Evolutionary conservation across 805 yeast genomes (phyloP), one percentile per base, ranked within the genome.

Genomic region (Wickerhamiella occidentalis): DNA sequence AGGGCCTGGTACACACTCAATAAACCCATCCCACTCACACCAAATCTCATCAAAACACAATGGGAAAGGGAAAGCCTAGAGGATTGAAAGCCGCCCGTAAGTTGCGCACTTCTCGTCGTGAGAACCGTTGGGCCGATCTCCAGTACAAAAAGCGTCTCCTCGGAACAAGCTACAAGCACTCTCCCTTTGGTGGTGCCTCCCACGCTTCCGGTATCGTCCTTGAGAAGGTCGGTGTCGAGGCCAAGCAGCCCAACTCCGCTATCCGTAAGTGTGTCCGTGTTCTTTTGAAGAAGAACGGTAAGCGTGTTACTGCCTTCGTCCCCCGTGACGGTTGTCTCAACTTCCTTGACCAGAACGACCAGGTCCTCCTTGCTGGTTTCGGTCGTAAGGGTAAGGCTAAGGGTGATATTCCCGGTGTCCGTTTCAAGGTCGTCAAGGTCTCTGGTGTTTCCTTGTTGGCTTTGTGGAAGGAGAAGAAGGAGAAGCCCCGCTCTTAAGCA

Each of bases 381-480:
- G 99, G 99, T 86, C 87, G 97, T 80, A 92, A 95, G 82, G 98
- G 98, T 80, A 92, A 92, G 82, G 98, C 98, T 75, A 92, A 92
- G 94, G 98, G 99, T 82, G 99, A 92, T 88, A 90, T 92, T 71
- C 98, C 98, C 75, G 99, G 99, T 86, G 99, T 92, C 72, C 92
- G 99, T 85, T 92, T 92, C 87, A 92, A 92, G 85, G 99, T 92
- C 73, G 99, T 92, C 73, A 92, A 92, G 82, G 99, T 92, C 67
- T 85, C 98, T 66, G 98, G 98, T 85, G 98, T 94, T 69, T 92
- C 98, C 66, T 82, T 92, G 75, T 81, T 88, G 73, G 98, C 99
- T 73, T 82, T 92, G 76, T 92, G 96, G 96, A 92, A 90, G 82
- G 98, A 94, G 82, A 92, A 92, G 96, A 92, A 92, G 86, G 99